phyloP scores from a whole-genome alignment of 257 asterid genomes.

The Scutellaria galericulata region DNA sequence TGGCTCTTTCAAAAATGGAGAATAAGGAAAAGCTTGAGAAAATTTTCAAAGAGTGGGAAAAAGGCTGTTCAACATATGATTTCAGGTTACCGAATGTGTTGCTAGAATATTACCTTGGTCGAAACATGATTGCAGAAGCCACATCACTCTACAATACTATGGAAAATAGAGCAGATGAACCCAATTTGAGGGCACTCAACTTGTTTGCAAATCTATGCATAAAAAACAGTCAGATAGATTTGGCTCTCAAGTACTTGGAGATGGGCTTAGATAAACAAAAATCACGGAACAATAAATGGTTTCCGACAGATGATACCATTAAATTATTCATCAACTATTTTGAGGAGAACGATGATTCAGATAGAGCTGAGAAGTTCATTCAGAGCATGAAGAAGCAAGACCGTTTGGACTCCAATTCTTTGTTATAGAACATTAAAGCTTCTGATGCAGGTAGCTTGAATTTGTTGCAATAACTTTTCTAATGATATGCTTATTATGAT shows the following conservation, averaged over 20 bases:
- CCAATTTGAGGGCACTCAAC: constrained; percentile 56
- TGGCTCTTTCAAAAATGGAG: constrained; percentile 54
- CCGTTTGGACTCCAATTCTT: constrained; percentile 45
- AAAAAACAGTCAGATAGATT: constrained; percentile 53
- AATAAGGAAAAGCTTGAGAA: constrained; percentile 57
- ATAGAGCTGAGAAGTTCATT: constrained; percentile 51
- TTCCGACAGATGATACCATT: constrained; percentile 60
- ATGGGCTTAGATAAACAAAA: constrained; percentile 47
- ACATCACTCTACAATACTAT: constrained; percentile 47
- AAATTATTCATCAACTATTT: constrained; percentile 54
- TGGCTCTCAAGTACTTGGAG: constrained; percentile 69
- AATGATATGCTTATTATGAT: too few relatives aligned
- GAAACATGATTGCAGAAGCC: constrained; percentile 68
- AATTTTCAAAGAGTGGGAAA: constrained; percentile 67
- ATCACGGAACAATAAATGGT: constrained; percentile 41
- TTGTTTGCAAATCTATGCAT: constrained; percentile 49
- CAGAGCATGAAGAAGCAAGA: constrained; percentile 61
- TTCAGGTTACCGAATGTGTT: constrained; percentile 66
- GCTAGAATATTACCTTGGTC: constrained; percentile 57
- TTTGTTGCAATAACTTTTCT: neutral
- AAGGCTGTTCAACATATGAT: constrained; percentile 45
- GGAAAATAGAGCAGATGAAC: constrained; percentile 36
- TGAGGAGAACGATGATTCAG: constrained; percentile 52
- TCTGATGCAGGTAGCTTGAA: constrained; percentile 21
- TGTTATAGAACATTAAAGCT: constrained; percentile 39